Percentiles rank a stretch among this genome's conserved stretches.
phyloP scores from a whole-genome alignment of 2,329 filamentous ascomycete species.

The Fusarium sp. region DNA sequence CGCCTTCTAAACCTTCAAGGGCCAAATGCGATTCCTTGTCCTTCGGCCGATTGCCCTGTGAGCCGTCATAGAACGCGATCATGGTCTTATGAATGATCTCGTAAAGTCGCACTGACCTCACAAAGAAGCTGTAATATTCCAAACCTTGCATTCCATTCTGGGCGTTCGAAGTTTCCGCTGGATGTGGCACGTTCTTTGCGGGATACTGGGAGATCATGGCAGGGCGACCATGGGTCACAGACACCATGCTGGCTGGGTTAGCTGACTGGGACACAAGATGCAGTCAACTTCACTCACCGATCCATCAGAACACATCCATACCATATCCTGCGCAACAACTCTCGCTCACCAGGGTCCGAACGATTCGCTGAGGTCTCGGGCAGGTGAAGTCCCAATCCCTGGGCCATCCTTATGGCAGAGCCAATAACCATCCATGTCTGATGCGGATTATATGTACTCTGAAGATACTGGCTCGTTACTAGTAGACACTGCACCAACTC shows the following conservation, averaged over 20 bases:
- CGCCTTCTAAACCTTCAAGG: neutral
- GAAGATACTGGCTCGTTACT: conserved; percentile 58
- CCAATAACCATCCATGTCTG: conserved; percentile 61
- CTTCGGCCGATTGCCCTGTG: neutral
- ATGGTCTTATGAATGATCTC: conserved; percentile 49
- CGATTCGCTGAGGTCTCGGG: conserved; percentile 48
- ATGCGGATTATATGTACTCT: conserved; percentile 57
- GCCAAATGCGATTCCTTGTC: neutral
- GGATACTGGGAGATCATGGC: conserved; percentile 47
- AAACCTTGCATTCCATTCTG: neutral
- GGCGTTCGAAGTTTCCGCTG: neutral
- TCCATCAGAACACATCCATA: conserved; percentile 52
- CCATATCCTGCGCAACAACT: conserved; percentile 47
- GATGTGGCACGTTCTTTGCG: conserved; percentile 43
- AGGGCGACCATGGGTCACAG: conserved; percentile 48
- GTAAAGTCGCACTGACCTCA: conserved; percentile 49
- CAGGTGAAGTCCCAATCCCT: conserved; percentile 57
- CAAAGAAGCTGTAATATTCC: conserved; percentile 45
- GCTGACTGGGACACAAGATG: accelerated
- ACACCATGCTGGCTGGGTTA: conserved; percentile 44
- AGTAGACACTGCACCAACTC: conserved; percentile 58
- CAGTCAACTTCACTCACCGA: conserved; percentile 36
- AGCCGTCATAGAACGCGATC: conserved; percentile 41
- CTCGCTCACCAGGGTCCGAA: conserved; percentile 34
- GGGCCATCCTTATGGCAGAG: conserved; percentile 56